Evolutionary conservation across 805 yeast species (phyloP).

Genomic region (Starmerella geochares): DNA sequence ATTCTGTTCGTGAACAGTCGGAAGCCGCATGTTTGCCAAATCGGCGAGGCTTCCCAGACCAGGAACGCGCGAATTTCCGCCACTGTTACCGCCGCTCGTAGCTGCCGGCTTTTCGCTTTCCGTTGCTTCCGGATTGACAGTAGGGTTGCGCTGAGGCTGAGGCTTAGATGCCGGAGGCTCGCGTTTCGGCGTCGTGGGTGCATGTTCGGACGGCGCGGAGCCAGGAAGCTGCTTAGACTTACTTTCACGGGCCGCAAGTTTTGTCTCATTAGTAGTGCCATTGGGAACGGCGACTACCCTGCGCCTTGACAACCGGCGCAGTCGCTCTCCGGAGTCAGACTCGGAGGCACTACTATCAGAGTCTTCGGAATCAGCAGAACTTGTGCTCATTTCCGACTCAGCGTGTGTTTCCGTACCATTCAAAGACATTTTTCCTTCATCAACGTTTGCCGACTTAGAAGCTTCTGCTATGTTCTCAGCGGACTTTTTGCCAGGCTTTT

Average conservation of each 20-base stretch:
- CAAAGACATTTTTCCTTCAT: not conserved
- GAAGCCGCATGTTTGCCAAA: constrained; percentile 3
- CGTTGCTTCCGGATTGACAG: not conserved
- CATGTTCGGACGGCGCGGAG: too few species aligned
- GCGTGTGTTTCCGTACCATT: not conserved
- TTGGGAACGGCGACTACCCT: not conserved
- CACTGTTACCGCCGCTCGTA: not conserved
- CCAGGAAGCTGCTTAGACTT: too few species aligned
- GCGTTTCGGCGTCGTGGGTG: too few species aligned
- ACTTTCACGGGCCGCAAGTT: too few species aligned
- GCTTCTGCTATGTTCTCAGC: too few species aligned
- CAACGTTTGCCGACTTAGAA: not conserved
- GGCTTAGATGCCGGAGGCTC: too few species aligned
- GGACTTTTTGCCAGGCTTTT: too few species aligned
- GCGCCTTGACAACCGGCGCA: constrained; percentile 3
- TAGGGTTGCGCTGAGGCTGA: too few species aligned
- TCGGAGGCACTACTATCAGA: constrained; percentile 4
- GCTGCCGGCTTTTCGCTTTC: not conserved
- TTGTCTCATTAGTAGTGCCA: too few species aligned
- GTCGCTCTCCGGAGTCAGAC: constrained; percentile 6
- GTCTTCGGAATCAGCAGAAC: not conserved
- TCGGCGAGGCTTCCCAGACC: constrained; percentile 3
- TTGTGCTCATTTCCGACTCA: not conserved
- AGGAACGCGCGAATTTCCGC: not conserved
- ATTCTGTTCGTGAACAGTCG: not conserved